Conservation (phyloP, 495 filamentous ascomycete species). For the Xanthoparmelia taractica region DNA sequence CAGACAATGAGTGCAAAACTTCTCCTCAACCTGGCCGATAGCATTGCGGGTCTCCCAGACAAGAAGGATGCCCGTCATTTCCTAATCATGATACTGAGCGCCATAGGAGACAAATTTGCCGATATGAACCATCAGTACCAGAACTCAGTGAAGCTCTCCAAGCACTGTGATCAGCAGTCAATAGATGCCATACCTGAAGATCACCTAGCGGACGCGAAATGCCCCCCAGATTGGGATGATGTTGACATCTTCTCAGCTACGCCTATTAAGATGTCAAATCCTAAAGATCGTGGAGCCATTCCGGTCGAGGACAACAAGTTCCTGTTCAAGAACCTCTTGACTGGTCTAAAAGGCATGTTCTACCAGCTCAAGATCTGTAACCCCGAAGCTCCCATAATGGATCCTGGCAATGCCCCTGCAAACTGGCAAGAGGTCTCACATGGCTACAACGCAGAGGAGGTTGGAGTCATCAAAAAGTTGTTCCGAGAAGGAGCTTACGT, state of each 20-base stretch:
- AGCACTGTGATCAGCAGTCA: conserved; percentile 54
- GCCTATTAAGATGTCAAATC: conserved; percentile 91
- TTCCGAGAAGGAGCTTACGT: conserved; percentile 94
- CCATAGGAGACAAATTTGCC: conserved; percentile 96
- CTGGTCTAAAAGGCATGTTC: conserved; percentile 92
- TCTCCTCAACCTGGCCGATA: conserved; percentile 93
- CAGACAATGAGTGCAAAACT: conserved; percentile 99
- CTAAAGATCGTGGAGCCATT: conserved; percentile 81
- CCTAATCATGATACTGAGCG: conserved; percentile 92
- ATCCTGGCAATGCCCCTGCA: conserved; percentile 65
- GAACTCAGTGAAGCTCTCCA: conserved; percentile 88
- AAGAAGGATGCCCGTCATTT: conserved; percentile 93
- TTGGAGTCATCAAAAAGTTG: conserved; percentile 90
- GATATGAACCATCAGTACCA: conserved; percentile 94
- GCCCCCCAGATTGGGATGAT: conserved; percentile 88
- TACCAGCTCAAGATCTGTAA: conserved; percentile 93
- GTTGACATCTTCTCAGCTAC: conserved; percentile 95
- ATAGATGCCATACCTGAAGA: conserved; percentile 65
- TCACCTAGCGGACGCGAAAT: conserved; percentile 71
- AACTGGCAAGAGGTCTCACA: conserved; percentile 96
- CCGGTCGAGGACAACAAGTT: conserved; percentile 98
- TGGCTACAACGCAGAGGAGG: conserved; percentile 95
- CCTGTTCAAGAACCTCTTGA: conserved; percentile 95
- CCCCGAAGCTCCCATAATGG: conserved; percentile 55
- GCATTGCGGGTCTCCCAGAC: conserved; percentile 82